Percentiles rank a stretch among this genome's conserved stretches.
Conservation (phyloP, 495 filamentous ascomycete species). For the Saxispiralis lemnorum region DNA sequence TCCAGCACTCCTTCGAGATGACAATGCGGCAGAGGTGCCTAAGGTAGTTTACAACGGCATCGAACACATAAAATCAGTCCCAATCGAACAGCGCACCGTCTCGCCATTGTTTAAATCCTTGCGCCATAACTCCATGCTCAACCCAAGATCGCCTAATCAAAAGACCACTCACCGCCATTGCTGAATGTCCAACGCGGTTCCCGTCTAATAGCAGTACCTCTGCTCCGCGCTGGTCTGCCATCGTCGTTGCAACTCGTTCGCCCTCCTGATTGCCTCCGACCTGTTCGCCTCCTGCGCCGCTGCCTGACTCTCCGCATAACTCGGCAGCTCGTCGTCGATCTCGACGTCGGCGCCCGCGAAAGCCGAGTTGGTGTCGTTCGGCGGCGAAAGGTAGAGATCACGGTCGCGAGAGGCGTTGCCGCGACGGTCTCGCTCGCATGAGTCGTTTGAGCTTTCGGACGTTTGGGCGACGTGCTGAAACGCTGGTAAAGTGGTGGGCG, state of each 20-base stretch:
- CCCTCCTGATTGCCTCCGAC: constrained; percentile 17
- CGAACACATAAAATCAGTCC: too few relatives aligned
- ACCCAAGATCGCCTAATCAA: too few relatives aligned
- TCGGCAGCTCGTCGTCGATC: constrained; percentile 21
- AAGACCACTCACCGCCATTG: too few relatives aligned
- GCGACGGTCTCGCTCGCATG: neutral
- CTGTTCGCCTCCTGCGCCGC: constrained; percentile 18
- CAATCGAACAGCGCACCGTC: too few relatives aligned
- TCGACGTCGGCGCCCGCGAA: constrained; percentile 5
- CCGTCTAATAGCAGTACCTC: neutral
- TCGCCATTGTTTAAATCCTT: too few relatives aligned
- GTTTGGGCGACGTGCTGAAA: constrained; percentile 9
- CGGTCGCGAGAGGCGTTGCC: neutral
- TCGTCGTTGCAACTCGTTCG: constrained; percentile 20
- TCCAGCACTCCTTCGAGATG: too few relatives aligned
- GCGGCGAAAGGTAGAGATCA: constrained; percentile 6
- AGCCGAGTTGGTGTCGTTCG: constrained; percentile 3
- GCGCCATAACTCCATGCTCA: too few relatives aligned
- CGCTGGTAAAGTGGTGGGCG: constrained; percentile 2
- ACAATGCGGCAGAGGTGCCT: too few relatives aligned
- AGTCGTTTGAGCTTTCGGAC: neutral
- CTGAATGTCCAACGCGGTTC: too few relatives aligned
- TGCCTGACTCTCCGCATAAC: constrained; percentile 23
- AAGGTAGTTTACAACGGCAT: too few relatives aligned
- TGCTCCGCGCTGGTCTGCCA: constrained; percentile 11